These are phyloP conservation scores for Cystofilobasidium macerans DNA, from an alignment of 768 basidiomycete species.

Conservation along the genomic window DNA sequence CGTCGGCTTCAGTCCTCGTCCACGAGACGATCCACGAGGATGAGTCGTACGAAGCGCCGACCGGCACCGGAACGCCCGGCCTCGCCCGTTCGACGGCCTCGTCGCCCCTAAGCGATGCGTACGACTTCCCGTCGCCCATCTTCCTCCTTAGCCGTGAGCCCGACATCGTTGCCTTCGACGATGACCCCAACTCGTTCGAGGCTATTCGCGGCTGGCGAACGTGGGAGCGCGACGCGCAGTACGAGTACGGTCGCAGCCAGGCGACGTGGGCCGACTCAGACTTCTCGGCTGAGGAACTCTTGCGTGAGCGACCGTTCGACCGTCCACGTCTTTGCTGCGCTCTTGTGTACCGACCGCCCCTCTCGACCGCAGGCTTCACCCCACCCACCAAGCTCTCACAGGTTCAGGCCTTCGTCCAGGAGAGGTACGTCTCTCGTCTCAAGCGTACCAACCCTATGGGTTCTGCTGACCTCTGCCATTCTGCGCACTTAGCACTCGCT, in stretches of 20 bases:
- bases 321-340: neutral
- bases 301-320: neutral
- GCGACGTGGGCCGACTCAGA: constrained; percentile 14
- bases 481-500: neutral
- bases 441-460: no score
- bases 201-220: constrained; percentile 10
- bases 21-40: constrained; percentile 17
- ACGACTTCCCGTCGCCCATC: constrained; percentile 18
- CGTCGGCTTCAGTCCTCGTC: neutral
- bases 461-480: no score
- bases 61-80: neutral
- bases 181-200: constrained; percentile 5
- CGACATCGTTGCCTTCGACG: constrained; percentile 20
- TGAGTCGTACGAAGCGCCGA: neutral
- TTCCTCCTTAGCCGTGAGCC: constrained; percentile 12
- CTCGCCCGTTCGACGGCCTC: constrained; percentile 3
- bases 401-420: neutral
- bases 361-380: constrained; percentile 1
- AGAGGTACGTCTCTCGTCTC: neutral
- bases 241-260: constrained; percentile 5
- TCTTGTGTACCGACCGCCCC: neutral
- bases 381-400: constrained; percentile 5
- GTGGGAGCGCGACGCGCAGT: constrained; percentile 14
- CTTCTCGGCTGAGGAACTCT: constrained; percentile 4
- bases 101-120: neutral